A percentile compares a stretch with the other conserved stretches of the same genome.
These are phyloP conservation scores for Clohesyomyces aquaticus DNA, from an alignment of 495 filamentous ascomycete species.

Conservation along the genomic window DNA sequence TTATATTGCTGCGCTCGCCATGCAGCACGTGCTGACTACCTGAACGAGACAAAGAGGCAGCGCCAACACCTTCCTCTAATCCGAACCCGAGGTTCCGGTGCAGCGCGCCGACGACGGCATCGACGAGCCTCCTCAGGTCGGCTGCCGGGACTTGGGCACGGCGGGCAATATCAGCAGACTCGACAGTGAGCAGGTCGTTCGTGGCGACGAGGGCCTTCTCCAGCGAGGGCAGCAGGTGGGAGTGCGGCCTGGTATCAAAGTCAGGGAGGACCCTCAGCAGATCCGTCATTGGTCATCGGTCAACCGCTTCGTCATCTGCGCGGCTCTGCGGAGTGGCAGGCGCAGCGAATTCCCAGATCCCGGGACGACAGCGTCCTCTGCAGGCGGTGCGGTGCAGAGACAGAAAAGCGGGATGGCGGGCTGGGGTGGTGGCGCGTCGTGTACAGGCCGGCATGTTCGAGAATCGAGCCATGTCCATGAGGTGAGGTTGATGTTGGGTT, in stretches of 20 bases:
- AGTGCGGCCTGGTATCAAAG: constrained; percentile 70
- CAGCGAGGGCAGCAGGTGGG: constrained; percentile 76
- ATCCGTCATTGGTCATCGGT: constrained; percentile 71
- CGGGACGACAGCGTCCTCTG: constrained; percentile 7
- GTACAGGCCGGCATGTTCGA: too few relatives aligned
- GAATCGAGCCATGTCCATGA: too few relatives aligned
- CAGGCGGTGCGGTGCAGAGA: neutral
- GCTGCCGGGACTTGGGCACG: constrained; percentile 80
- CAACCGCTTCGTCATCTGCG: constrained; percentile 27
- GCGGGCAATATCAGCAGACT: constrained; percentile 81
- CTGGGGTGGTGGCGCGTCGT: neutral
- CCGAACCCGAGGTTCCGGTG: constrained; percentile 65
- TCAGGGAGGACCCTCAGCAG: constrained; percentile 78
- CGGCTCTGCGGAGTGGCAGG: constrained; percentile 40
- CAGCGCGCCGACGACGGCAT: constrained; percentile 65
- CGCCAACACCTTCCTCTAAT: constrained; percentile 32
- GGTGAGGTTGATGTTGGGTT: too few relatives aligned
- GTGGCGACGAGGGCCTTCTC: constrained; percentile 75
- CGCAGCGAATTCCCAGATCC: constrained; percentile 17
- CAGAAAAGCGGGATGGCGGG: neutral
- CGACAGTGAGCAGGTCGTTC: constrained; percentile 83
- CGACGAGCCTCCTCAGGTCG: constrained; percentile 71
- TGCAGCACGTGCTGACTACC: constrained; percentile 37
- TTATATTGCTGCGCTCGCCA: constrained; percentile 64
- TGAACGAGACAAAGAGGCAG: constrained; percentile 23